These are phyloP conservation scores for Mycena sp. DNA, from an alignment of 1,284 basidiomycete species.

Conservation along the genomic window DNA sequence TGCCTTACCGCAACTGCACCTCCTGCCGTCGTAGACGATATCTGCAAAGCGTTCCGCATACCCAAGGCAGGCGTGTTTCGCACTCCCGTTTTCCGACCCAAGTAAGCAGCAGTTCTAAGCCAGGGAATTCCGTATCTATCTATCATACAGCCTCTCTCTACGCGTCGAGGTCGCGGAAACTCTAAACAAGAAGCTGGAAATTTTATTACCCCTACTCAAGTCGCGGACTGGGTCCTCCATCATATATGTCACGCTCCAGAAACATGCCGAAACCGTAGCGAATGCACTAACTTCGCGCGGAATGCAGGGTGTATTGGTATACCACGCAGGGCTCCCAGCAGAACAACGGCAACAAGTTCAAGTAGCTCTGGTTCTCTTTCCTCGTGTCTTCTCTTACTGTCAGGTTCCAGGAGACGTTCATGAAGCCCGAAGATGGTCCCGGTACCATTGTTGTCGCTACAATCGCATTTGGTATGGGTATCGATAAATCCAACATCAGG, in stretches of 20 bases:
- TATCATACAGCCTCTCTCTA: conserved; percentile 59
- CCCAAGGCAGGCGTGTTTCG: conserved; percentile 50
- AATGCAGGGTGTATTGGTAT: conserved; percentile 62
- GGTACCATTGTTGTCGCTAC: conserved; percentile 82
- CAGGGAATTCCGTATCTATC: neutral
- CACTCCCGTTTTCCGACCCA: conserved; percentile 51
- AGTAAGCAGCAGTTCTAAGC: conserved; percentile 39
- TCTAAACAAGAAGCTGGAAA: conserved; percentile 50
- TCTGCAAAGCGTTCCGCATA: conserved; percentile 67
- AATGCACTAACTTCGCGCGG: conserved; percentile 55
- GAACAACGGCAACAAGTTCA: conserved; percentile 60
- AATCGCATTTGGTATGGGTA: conserved; percentile 73
- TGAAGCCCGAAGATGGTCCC: conserved; percentile 66
- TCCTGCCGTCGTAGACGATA: conserved; percentile 68
- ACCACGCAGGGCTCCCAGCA: conserved; percentile 74
- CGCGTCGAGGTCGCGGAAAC: conserved; percentile 60
- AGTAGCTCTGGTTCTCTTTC: conserved; percentile 1
- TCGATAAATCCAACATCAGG: conserved; percentile 41
- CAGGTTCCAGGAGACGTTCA: conserved; percentile 65
- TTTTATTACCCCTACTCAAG: conserved; percentile 55
- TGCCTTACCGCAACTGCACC: conserved; percentile 83
- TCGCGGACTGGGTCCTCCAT: conserved; percentile 63
- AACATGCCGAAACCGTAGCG: conserved; percentile 71
- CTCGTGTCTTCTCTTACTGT: neutral
- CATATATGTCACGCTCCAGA: conserved; percentile 76